Evolutionary conservation across 2,329 filamentous ascomycete species (phyloP), one percentile per base, ranked within the genome.

Genomic region (Ophiostoma pallidulum): DNA sequence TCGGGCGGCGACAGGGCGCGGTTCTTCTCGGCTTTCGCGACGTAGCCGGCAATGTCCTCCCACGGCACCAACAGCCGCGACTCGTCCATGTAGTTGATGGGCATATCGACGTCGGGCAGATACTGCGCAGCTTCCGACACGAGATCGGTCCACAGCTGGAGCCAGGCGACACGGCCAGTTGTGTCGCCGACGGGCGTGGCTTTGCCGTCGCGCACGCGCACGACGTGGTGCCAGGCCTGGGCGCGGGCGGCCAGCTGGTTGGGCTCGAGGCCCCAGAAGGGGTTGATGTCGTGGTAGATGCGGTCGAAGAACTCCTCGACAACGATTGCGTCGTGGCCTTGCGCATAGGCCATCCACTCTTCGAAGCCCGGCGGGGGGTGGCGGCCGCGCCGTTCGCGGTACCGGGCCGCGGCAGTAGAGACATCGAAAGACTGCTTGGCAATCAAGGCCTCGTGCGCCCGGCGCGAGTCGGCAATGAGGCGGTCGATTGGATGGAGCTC

Each of bases 81-180:
- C 58, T 84, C 77, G 58, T 83, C 79, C 63, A 80, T 70, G 45
- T 72, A 68, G 57, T 84, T 83, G 64, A 83, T 76, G 10, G 78
- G 74, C 66, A 83, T 80, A 58, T 83, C 78, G 59, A 84, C 74
- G 52, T 84, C 78, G 4, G 79, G 80, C 19, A 84, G 59, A 42
- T 71, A 64, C 13, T 68, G 58, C 22, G 74, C 70, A 31, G 80
- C 75, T 48, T 74, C 72, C 3, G 58, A 54, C 19, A 81, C 69
- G 12, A 78, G 63, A 4, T 61, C 58, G 2, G 69, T 67, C 73
- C 73, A 76, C 19, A 68, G 61, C 56, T 70, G 57, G 37, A 74
- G 55, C 68, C 70, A 73, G 4, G 65, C 61, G 20, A 72, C 70
- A 28, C 60, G 64, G 24, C 59, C 62, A 22, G 62, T 58, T 14